Percentiles rank a stretch among this genome's conserved stretches.
phyloP scores from a whole-genome alignment of 1,284 basidiomycete genomes.

The Blastosporella zonata region DNA sequence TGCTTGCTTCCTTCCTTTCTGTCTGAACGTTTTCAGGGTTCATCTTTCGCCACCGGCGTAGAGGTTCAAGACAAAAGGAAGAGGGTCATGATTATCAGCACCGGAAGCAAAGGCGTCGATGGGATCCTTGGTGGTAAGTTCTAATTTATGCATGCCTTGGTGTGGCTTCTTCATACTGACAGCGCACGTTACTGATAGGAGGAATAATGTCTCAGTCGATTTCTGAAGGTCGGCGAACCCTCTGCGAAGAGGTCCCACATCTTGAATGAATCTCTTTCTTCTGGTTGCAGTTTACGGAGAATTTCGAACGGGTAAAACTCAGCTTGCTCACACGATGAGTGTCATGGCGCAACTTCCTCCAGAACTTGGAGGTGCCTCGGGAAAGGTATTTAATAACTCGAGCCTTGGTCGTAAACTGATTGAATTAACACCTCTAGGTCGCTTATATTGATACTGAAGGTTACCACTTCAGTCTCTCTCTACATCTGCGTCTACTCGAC shows the following conservation, averaged over 20 bases:
- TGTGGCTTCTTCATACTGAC: background rate
- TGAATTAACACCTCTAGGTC: conserved; percentile 45
- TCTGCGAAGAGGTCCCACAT: background rate
- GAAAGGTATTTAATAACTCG: conserved; percentile 54
- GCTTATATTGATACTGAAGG: conserved; percentile 92
- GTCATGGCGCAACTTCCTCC: conserved; percentile 85
- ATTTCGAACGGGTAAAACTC: conserved; percentile 86
- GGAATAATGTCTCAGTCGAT: conserved; percentile 90
- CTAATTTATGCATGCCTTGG: background rate
- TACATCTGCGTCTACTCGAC: background rate
- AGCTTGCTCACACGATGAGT: conserved; percentile 90
- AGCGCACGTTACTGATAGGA: conserved; percentile 39
- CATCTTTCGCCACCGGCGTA: conserved; percentile 85
- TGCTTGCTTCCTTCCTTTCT: background rate
- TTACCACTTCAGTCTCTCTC: background rate
- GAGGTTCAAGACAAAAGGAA: conserved; percentile 85
- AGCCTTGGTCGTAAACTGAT: background rate
- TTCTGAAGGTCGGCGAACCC: conserved; percentile 64
- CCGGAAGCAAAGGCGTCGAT: conserved; percentile 90
- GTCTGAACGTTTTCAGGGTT: conserved; percentile 51
- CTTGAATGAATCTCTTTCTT: background rate
- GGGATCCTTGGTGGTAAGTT: conserved; percentile 74
- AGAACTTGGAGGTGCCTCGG: conserved; percentile 86
- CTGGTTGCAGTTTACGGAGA: conserved; percentile 65
- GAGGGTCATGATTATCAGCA: conserved; percentile 76